Evolutionary conservation across 2,329 filamentous ascomycete genomes (phyloP), one percentile per base, ranked within the genome.

Genomic region (Neofusicoccum ribis): DNA sequence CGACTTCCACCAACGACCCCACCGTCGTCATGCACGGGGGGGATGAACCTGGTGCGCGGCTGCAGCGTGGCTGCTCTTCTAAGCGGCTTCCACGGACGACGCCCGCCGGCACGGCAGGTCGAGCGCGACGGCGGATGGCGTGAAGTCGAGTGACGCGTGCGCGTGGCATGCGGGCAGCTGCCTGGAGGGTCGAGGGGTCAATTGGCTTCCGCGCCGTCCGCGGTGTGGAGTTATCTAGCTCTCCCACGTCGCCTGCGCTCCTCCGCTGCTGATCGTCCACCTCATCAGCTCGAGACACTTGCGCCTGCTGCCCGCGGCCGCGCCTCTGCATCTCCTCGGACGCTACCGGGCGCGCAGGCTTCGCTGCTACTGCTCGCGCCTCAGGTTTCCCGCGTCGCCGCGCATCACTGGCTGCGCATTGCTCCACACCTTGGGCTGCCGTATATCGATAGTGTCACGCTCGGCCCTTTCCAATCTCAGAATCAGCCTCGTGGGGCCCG

Each of bases 341-440:
- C 27, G 27, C 27, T 31, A 31, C 27, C 27, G 27, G 27, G 27
- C 27, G 27, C 5, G 27, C 27, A 5, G 5, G 27, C 15, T 17
- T 20, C 11, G 54, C 54, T 59, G 54, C 54, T 34, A 59, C 54
- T 59, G 54, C 54, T 46, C 27, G 54, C 54, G 54, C 54, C 41
- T 59, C 54, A 59, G 54, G 20, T 36, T 36, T 34, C 9, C 8
- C 39, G 20, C 31, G 31, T 9, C 50, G 50, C n/a, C 34, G 50
- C 49, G 47, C 47, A 50, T 51, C 31, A 31, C 49, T 34, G 31
- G 36, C 52, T 14, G 15, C 36, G 46, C 46, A 49, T 49, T 49
- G 46, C 46, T 49, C 11, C n/a, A 20, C 9, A 3, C 14, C 46
- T 11, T 11, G 27, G 27, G 9, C 8, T 27, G 17, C 46, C n/a